Base-by-base conservation (phyloP, 371 early-diverging fungal genomes). In the Umbelopsis sp. region DNA sequence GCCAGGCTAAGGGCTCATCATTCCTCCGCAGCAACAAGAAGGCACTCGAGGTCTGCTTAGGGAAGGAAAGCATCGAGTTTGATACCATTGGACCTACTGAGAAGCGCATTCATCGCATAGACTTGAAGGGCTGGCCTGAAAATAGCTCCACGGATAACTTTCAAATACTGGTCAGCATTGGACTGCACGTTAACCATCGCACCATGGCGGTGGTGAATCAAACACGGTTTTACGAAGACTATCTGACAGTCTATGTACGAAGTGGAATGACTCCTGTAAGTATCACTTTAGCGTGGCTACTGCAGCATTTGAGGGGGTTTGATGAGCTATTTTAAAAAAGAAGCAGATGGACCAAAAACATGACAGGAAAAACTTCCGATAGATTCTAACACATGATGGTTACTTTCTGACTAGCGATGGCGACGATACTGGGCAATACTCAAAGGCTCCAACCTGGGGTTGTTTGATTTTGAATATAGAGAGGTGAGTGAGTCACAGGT, bases 401-500 rank as follows among this genome's bases (percentile, higher is more conserved):
- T 65, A 29, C 29, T 50, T 38, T 65, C 7, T 48, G n/a, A 20
- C 3, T 67, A 83, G 83, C 73, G 71, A 71, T 83, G 83, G 83
- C 65, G 77, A 41, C 74, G 83, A 45, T 80, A 76, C 63, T 80
- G 81, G 80, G 80, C 79, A 10, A 70, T 66, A 22, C 63, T 83
- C 24, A 70, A 75, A 63, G 78, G 74, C 35, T 70, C 73, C 22
- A 67, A 74, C 45, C 69, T 83, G 22, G 65, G 68, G 22, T 66
- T 83, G 12, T 83, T 76, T 74, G 83, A 83, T 70, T 83, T 83
- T 74, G 83, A 83, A 50, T 78, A 76, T 63, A 77, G 76, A 67
- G 79, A 76, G 74, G 78, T 74, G 73, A 70, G 63, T 29, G 62
- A 18, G 32, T 45, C 64, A 45, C 22, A 38, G 22, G 57, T 18